These are phyloP conservation scores for Phaeosphaeria sp. DNA, from an alignment of 2,329 filamentous ascomycete genomes.

Conservation along the genomic window DNA sequence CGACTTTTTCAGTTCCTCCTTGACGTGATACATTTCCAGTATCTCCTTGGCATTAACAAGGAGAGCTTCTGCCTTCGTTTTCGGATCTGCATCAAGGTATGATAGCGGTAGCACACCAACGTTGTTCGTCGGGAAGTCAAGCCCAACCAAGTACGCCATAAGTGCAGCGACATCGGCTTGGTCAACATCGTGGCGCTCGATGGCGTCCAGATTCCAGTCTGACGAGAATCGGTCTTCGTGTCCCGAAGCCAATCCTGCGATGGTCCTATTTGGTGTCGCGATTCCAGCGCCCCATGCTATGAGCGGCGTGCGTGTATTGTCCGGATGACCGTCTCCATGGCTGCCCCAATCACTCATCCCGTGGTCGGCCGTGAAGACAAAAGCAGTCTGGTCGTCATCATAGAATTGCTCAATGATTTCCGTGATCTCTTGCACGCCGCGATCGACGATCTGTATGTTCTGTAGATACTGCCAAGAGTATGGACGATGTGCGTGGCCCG, in stretches of 20 bases:
- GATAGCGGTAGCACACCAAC: constrained; percentile 90
- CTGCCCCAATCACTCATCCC: constrained; percentile 99
- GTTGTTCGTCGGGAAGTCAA: constrained; percentile 94
- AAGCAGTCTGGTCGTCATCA: constrained; percentile 80
- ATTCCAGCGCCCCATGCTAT: constrained; percentile 94
- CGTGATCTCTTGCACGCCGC: constrained; percentile 85
- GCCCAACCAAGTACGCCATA: constrained; percentile 89
- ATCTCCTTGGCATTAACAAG: constrained; percentile 86
- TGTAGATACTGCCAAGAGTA: constrained; percentile 95
- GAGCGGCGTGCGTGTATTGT: constrained; percentile 93
- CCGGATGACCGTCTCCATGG: constrained; percentile 95
- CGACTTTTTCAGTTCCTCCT: constrained; percentile 82
- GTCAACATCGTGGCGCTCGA: constrained; percentile 87
- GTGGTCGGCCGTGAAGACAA: constrained; percentile 96
- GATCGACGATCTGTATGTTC: constrained; percentile 93
- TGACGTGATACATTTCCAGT: constrained; percentile 94
- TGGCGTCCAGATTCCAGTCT: constrained; percentile 82
- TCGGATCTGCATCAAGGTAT: constrained; percentile 74
- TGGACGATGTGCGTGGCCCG: constrained; percentile 83
- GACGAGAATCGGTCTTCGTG: constrained; percentile 88
- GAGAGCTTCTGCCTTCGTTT: constrained; percentile 83
- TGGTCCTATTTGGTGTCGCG: constrained; percentile 70
- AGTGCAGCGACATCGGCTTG: constrained; percentile 94
- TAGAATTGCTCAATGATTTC: constrained; percentile 87
- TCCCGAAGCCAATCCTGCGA: constrained; percentile 70